phyloP scores from a whole-genome alignment of 768 basidiomycete genomes.

The Strobilomyces dryophilus region DNA sequence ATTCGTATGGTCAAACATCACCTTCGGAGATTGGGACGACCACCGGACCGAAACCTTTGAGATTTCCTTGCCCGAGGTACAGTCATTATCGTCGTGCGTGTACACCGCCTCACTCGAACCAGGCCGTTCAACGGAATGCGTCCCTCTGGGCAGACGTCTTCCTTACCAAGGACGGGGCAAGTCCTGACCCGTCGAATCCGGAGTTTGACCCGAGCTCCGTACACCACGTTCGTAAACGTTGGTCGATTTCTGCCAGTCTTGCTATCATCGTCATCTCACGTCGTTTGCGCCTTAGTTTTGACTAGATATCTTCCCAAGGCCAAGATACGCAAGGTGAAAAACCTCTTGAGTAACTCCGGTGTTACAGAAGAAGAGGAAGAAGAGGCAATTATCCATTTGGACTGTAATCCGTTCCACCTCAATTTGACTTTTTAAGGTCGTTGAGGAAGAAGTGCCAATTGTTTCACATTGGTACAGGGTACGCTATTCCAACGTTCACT shows the following conservation, averaged over 20 bases:
- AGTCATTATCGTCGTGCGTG: neutral
- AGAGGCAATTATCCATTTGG: conserved; percentile 1
- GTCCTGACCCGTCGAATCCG: conserved; percentile 56
- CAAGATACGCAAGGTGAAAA: conserved; percentile 80
- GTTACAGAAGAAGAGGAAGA: conserved; percentile 49
- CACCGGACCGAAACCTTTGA: conserved; percentile 50
- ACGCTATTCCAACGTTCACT: conserved; percentile 15
- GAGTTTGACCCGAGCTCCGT: conserved; percentile 53
- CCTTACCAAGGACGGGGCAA: conserved; percentile 60
- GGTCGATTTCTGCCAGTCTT: conserved; percentile 22
- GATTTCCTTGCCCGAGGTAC: conserved; percentile 65
- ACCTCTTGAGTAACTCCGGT: conserved; percentile 52
- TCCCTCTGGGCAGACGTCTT: conserved; percentile 84
- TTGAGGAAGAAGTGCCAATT: conserved; percentile 51
- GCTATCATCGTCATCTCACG: conserved; percentile 1
- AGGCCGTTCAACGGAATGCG: conserved; percentile 77
- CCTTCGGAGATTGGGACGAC: conserved; percentile 74
- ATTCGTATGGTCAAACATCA: conserved; percentile 75
- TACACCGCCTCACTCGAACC: conserved; percentile 6
- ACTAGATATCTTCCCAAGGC: conserved; percentile 77
- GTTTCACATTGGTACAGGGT: conserved; percentile 84
- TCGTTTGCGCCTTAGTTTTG: conserved; percentile 49
- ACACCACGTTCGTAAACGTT: conserved; percentile 74
- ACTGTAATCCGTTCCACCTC: conserved; percentile 7
- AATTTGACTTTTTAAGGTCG: conserved; percentile 17